A percentile compares a stretch with the other conserved stretches of the same genome.
These are phyloP conservation scores for Neurospora sp. DNA, from an alignment of 495 filamentous ascomycete genomes.

Conservation along the genomic window DNA sequence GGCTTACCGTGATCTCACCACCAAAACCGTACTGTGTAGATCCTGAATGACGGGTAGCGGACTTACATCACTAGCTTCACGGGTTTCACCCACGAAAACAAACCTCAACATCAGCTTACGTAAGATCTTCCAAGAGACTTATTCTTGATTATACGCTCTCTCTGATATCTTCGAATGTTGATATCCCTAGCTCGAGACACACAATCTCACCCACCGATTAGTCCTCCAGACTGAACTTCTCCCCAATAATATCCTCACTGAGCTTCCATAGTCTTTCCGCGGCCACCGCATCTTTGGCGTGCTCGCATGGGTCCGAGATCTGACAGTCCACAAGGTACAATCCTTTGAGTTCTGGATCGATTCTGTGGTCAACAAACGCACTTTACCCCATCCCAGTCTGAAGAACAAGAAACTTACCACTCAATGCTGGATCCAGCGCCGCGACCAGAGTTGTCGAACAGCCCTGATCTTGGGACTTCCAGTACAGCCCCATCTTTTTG, in stretches of 20 bases:
- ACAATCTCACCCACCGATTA: not conserved
- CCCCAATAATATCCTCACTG: constrained; percentile 39
- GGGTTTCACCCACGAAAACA: too few relatives aligned
- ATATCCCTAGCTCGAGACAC: not conserved
- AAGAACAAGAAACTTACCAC: constrained; percentile 19
- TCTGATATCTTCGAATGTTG: too few relatives aligned
- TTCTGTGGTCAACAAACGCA: constrained; percentile 1
- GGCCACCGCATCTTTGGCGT: constrained; percentile 23
- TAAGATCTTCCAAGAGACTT: too few relatives aligned
- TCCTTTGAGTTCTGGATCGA: constrained; percentile 23
- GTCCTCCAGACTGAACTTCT: constrained; percentile 23
- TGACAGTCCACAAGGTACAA: constrained; percentile 34
- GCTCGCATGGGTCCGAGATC: constrained; percentile 11
- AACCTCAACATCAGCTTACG: too few relatives aligned
- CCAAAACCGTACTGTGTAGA: not conserved
- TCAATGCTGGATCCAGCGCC: constrained; percentile 43
- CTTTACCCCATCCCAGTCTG: not conserved
- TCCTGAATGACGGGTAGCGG: not conserved
- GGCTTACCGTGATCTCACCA: not conserved
- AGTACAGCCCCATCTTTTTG: constrained; percentile 26
- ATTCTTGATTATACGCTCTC: too few relatives aligned
- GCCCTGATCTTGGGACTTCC: constrained; percentile 44
- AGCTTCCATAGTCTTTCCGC: constrained; percentile 42
- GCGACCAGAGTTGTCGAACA: constrained; percentile 48
- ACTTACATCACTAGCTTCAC: not conserved